phyloP scores from a whole-genome alignment of 148 eudicot genomes.

The Rhododendron ferrugineum region DNA sequence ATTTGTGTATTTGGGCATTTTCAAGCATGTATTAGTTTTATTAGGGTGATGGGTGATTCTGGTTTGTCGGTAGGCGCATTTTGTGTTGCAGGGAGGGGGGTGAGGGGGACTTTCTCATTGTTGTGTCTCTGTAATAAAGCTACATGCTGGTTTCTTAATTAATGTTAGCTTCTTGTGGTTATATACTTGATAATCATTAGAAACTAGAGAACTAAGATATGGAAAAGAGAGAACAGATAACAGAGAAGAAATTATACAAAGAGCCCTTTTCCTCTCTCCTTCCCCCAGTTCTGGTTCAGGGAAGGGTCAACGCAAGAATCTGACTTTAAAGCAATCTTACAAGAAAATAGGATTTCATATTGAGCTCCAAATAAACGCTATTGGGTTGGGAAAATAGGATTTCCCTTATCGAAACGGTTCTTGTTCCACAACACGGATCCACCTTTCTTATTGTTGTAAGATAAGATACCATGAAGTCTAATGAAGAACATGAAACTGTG shows the following conservation, averaged over 20 bases:
- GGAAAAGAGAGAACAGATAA: background rate
- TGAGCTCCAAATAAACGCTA: too few species aligned
- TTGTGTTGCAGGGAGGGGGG: background rate
- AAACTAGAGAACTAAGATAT: background rate
- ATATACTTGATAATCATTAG: background rate
- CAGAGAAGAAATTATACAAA: background rate
- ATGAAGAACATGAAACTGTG: too few species aligned
- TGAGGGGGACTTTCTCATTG: background rate
- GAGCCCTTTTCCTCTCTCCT: background rate
- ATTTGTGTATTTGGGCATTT: too few species aligned
- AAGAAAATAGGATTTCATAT: too few species aligned
- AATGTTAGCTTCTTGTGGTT: background rate
- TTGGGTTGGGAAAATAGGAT: too few species aligned
- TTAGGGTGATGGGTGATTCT: background rate
- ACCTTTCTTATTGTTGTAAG: too few species aligned
- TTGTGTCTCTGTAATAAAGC: background rate
- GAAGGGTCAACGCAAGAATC: too few species aligned
- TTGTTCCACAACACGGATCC: too few species aligned
- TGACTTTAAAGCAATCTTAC: too few species aligned
- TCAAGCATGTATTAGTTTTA: background rate
- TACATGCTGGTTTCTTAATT: background rate
- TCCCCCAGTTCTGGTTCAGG: too few species aligned
- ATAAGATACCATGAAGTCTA: too few species aligned
- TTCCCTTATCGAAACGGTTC: too few species aligned
- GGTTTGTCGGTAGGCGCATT: background rate